Percentiles rank a stretch among this genome's conserved stretches.
These are phyloP conservation scores for Agapanthus africanus DNA, from an alignment of 106 monocot species.

Conservation along the genomic window DNA sequence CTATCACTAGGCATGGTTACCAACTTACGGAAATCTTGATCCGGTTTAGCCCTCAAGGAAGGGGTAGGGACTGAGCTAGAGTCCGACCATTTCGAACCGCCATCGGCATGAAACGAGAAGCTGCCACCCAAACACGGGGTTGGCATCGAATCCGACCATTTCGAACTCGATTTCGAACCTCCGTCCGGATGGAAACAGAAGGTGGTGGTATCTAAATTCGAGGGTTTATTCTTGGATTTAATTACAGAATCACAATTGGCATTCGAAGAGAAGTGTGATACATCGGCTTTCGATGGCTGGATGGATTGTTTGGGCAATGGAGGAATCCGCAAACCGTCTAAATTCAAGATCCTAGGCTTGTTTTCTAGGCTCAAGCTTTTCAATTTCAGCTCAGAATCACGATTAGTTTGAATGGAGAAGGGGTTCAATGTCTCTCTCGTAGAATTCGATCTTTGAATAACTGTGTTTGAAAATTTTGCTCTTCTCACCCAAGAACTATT, in stretches of 20 bases:
- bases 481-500: slow-evolving; percentile 38
- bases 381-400: not conserved
- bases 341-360: not conserved
- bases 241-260: not conserved
- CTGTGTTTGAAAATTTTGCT: slow-evolving; percentile 29
- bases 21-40: not conserved
- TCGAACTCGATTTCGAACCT: slow-evolving; percentile 3
- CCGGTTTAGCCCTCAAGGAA: not conserved
- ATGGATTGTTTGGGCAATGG: not conserved
- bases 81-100: not conserved
- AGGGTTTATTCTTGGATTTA: not conserved
- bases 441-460: slow-evolving; percentile 18
- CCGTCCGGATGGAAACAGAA: slow-evolving; percentile 12
- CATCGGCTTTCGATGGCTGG: not conserved
- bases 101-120: slow-evolving; percentile 11
- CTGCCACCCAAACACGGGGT: not conserved
- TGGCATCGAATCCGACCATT: not conserved
- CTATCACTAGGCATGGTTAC: not conserved
- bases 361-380: slow-evolving; percentile 11
- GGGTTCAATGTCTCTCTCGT: slow-evolving; percentile 10
- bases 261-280: not conserved
- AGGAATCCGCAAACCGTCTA: not conserved
- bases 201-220: not conserved
- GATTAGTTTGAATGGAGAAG: not conserved
- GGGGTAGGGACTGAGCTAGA: not conserved